phyloP scores from a whole-genome alignment of 345 rosid genomes.

The Leavenworthia alabamica region DNA sequence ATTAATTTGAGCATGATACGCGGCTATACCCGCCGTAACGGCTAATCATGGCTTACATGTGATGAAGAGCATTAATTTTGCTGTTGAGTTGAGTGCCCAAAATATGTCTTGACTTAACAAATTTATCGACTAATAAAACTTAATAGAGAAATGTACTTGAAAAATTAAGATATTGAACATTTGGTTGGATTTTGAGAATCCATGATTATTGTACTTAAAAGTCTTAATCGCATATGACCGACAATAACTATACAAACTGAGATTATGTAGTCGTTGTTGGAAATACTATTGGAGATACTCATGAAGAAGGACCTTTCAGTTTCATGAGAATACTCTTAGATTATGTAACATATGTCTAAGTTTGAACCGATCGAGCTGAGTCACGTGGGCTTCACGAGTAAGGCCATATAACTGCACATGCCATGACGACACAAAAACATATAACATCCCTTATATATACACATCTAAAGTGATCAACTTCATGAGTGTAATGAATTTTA shows the following conservation, averaged over 20 bases:
- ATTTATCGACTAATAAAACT: background rate
- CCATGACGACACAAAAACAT: slow-evolving; percentile 37
- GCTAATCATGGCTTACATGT: slow-evolving; percentile 64
- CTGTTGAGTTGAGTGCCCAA: slow-evolving; percentile 30
- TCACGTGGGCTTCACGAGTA: slow-evolving; percentile 60
- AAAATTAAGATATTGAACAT: slow-evolving; percentile 13
- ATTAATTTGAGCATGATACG: slow-evolving; percentile 33
- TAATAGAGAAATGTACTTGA: background rate
- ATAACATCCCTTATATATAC: slow-evolving; percentile 43
- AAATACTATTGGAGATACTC: too few relatives aligned
- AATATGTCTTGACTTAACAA: background rate
- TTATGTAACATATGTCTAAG: slow-evolving; percentile 5
- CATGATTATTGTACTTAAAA: slow-evolving; percentile 18
- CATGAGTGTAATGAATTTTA: background rate
- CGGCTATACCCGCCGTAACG: slow-evolving; percentile 55
- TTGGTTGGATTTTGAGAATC: slow-evolving; percentile 28
- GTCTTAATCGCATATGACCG: slow-evolving; percentile 33
- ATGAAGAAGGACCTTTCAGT: too few relatives aligned
- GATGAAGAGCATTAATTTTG: slow-evolving; percentile 41
- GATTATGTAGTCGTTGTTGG: slow-evolving; percentile 22
- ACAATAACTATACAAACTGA: slow-evolving; percentile 24
- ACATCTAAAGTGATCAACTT: background rate
- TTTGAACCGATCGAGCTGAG: slow-evolving; percentile 34
- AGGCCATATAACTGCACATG: slow-evolving; percentile 45
- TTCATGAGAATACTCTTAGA: too few relatives aligned